Base-by-base conservation (phyloP, 768 basidiomycete genomes). In the Macrolepiota fuliginosa region DNA sequence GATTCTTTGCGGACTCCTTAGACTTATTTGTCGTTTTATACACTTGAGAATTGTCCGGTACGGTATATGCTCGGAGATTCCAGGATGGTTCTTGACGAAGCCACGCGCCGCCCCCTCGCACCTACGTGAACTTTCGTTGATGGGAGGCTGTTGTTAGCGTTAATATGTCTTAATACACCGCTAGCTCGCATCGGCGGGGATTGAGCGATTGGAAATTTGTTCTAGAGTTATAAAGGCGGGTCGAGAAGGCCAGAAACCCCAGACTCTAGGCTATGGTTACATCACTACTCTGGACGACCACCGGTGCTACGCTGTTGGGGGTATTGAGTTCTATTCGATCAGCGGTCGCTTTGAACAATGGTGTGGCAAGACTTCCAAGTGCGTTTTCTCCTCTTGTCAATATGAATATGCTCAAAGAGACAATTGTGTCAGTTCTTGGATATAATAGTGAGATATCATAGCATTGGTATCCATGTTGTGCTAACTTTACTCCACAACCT, bases 391-490 rank as follows among this genome's bases (percentile, higher is more conserved):
- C 17, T 13, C 35, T 47, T 50, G 17, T 17, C 35, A 25, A 50
- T 27, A 24, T 36, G 37, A 9, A 12, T 52, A 29, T 35, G 40
- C 42, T 42, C 45, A 45, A 24, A 32, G 29, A 32, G 3, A 57
- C 32, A 5, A 37, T n/a, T 52, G 29, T 19, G 11, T 32, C 42
- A 87, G 85, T 81, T 19, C 75, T 88, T 76, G 87, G 86, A 2
- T 88, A 84, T 65, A 88, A 88, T 64, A 87, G 85, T 87, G 52
- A 68, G 83, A 65, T 22, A 54, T 56, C 35, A 24, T 57, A 63
- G 19, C 65, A 25, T 2, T 27, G 32, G 3, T 32, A 25, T 47
- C 22, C 24, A 17, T 35, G 42, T 45, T 29, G 22, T 39, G 13
- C 27, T 56, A 19, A 32, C 32, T 22, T 19, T 13, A 24, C 37